Evolutionary conservation across 2,329 filamentous ascomycete genomes (phyloP).

Genomic region (Pseudocercospora crystallina): DNA sequence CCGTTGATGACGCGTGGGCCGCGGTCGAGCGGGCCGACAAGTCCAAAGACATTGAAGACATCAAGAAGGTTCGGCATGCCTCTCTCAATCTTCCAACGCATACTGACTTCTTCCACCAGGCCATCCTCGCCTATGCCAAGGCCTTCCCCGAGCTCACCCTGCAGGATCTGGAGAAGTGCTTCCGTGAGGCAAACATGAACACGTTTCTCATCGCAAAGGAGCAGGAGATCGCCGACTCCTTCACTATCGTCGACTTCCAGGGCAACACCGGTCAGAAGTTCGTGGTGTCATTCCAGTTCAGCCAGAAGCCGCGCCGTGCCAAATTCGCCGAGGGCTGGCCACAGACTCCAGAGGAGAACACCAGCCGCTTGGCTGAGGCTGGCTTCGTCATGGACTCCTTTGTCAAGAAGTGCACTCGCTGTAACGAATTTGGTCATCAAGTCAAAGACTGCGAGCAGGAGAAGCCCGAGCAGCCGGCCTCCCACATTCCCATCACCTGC

Average conservation of each 20-base stretch:
- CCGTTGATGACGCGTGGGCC: conserved; percentile 59
- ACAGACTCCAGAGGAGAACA: conserved; percentile 48
- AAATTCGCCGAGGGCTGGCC: conserved; percentile 53
- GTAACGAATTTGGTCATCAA: conserved; percentile 47
- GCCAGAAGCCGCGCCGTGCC: conserved; percentile 47
- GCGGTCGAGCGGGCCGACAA: conserved; percentile 54
- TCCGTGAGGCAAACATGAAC: conserved; percentile 56
- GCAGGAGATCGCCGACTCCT: conserved; percentile 52
- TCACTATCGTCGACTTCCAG: conserved; percentile 72
- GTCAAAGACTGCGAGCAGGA: conserved; percentile 51
- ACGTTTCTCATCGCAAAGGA: conserved; percentile 65
- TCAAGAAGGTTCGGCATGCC: conserved; percentile 53
- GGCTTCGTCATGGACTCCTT: conserved; percentile 53
- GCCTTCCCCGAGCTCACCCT: conserved; percentile 59
- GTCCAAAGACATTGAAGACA: conserved; percentile 61
- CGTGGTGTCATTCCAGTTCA: conserved; percentile 51
- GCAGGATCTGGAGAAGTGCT: conserved; percentile 58
- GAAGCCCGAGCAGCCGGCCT: conserved; percentile 32
- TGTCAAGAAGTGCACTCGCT: conserved; percentile 53
- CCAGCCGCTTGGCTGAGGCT: conserved; percentile 52
- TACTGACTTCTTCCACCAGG: conserved; percentile 23
- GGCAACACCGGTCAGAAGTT: conserved; percentile 58
- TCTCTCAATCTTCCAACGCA: background rate
- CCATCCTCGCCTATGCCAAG: conserved; percentile 58
- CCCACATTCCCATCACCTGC: conserved; percentile 50